phyloP scores from a whole-genome alignment of 441 rosid species.

The Populus hybrid region DNA sequence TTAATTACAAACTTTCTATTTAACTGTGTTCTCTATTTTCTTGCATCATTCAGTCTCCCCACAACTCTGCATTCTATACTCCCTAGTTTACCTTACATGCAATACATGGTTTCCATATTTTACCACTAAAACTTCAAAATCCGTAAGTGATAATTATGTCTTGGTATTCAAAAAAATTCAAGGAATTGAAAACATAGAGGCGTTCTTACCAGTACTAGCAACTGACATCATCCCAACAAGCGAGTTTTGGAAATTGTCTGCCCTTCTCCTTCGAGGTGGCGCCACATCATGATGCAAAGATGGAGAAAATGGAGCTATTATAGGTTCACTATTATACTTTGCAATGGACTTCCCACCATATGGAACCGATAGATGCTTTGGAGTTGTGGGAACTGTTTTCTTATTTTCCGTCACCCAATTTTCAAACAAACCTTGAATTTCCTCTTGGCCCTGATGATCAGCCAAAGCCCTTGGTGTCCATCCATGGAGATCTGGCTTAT shows the following conservation, averaged over 20 bases:
- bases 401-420: constrained; percentile 25
- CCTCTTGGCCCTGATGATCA: constrained; percentile 81
- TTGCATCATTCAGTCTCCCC: background rate
- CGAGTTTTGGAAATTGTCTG: constrained; percentile 56
- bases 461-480: constrained; percentile 81
- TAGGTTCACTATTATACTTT: constrained; percentile 66
- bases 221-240: constrained; percentile 73
- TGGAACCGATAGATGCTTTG: constrained; percentile 19
- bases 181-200: background rate
- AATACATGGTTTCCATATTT: background rate
- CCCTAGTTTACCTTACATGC: background rate
- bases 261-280: constrained; percentile 40
- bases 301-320: constrained; percentile 31
- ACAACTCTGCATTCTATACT: background rate
- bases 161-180: background rate
- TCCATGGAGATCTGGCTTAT: constrained; percentile 59
- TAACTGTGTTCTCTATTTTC: background rate
- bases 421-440: constrained; percentile 44
- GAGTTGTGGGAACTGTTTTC: constrained; percentile 16
- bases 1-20: background rate
- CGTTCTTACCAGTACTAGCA: constrained; percentile 47
- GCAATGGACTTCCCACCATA: constrained; percentile 33
- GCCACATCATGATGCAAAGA: constrained; percentile 15
- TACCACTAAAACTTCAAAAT: background rate
- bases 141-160: background rate